These are phyloP conservation scores for Fonsecaea nubica DNA, from an alignment of 2,329 filamentous ascomycete species.

Conservation along the genomic window DNA sequence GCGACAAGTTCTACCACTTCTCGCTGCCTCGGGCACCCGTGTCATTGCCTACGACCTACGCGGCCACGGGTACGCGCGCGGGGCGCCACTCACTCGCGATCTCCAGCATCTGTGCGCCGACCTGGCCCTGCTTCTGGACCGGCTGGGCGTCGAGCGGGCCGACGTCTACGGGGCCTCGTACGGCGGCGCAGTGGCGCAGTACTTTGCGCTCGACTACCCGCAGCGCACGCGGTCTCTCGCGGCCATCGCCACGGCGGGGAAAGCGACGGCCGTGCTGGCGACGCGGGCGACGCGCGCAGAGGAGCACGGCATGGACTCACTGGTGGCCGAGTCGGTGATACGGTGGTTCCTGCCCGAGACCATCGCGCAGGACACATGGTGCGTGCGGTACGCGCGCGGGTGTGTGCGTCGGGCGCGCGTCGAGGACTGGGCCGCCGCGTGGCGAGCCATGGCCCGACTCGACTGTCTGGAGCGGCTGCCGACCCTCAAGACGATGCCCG, in stretches of 20 bases:
- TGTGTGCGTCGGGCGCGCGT: slow-evolving; percentile 3
- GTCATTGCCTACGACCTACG: slow-evolving; percentile 22
- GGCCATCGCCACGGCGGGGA: slow-evolving; percentile 3
- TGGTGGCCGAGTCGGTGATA: slow-evolving; percentile 10
- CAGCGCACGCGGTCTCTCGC: background rate
- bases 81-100: background rate
- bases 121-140: slow-evolving; percentile 3
- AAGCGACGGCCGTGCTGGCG: background rate
- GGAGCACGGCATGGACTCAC: slow-evolving; percentile 14
- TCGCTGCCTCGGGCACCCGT: background rate
- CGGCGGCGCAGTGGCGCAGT: slow-evolving; percentile 19
- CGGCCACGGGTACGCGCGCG: slow-evolving; percentile 14
- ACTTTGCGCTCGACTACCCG: slow-evolving; percentile 15
- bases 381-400: slow-evolving; percentile 13
- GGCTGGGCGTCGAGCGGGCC: background rate
- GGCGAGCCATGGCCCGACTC: slow-evolving; percentile 18
- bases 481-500: slow-evolving; percentile 1
- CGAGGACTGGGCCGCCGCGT: slow-evolving; percentile 24
- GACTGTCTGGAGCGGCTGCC: slow-evolving; percentile 6
- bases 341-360: slow-evolving; percentile 22
- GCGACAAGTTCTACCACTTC: background rate
- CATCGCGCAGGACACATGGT: slow-evolving; percentile 15
- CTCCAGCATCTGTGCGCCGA: slow-evolving; percentile 11
- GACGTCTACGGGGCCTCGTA: slow-evolving; percentile 20
- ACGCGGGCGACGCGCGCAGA: slow-evolving; percentile 5